Conservation (phyloP, 768 basidiomycete genomes). For the Leucocoprinus birnbaumii region DNA sequence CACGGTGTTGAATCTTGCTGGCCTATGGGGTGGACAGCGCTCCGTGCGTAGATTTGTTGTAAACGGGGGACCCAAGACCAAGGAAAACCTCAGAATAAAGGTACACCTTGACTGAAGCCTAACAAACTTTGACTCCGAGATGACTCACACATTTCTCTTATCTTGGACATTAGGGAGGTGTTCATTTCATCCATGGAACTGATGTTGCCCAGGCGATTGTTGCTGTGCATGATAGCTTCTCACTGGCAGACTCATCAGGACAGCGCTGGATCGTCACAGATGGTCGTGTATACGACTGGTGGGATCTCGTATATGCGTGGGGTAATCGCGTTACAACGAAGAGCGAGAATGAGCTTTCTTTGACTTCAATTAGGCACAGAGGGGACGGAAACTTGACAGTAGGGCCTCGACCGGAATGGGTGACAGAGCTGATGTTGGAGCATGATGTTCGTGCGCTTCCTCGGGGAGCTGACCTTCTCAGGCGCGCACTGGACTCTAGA, state of each 20-base stretch:
- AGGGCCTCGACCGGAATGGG: slow-evolving; percentile 51
- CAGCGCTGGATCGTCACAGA: slow-evolving; percentile 59
- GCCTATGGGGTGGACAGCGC: slow-evolving; percentile 60
- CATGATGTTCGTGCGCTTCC: slow-evolving; percentile 47
- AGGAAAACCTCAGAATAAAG: slow-evolving; percentile 49
- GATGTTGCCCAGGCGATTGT: slow-evolving; percentile 60
- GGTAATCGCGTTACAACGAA: slow-evolving; percentile 19
- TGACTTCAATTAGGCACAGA: not conserved
- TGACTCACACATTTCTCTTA: too few species aligned
- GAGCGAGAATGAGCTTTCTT: not conserved
- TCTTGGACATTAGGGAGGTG: slow-evolving; percentile 40
- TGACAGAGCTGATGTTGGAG: slow-evolving; percentile 56
- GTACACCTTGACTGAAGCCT: too few species aligned
- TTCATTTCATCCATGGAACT: slow-evolving; percentile 61
- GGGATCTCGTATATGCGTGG: slow-evolving; percentile 62
- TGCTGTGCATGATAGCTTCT: slow-evolving; percentile 45
- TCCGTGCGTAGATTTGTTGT: slow-evolving; percentile 47
- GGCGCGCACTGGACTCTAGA: slow-evolving; percentile 53
- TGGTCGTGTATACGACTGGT: slow-evolving; percentile 63
- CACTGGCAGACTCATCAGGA: slow-evolving; percentile 40
- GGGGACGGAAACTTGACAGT: slow-evolving; percentile 19
- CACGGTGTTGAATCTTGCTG: slow-evolving; percentile 59
- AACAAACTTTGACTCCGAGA: too few species aligned
- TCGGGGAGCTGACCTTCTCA: slow-evolving; percentile 41
- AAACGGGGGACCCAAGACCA: slow-evolving; percentile 51